phyloP scores from a whole-genome alignment of 2,329 filamentous ascomycete genomes.

The Colletotrichum lupini region DNA sequence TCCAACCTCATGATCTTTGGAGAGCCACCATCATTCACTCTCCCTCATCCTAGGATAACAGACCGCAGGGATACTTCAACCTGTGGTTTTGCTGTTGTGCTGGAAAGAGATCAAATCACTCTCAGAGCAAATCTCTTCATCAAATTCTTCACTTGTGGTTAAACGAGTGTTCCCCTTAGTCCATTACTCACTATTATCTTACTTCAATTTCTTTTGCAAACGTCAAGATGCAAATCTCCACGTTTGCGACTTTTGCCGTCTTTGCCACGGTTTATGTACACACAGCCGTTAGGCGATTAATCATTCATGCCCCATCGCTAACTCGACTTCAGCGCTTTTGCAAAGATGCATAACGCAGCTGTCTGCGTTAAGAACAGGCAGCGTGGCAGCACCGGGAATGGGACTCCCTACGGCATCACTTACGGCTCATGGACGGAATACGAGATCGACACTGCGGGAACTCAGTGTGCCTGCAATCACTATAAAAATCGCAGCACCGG shows the following conservation, averaged over 20 bases:
- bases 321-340: neutral
- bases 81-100: too few relatives aligned
- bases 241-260: neutral
- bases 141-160: too few relatives aligned
- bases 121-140: too few relatives aligned
- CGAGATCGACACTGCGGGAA: constrained; percentile 28
- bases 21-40: too few relatives aligned
- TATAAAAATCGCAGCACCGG: constrained; percentile 37
- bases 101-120: too few relatives aligned
- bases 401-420: constrained; percentile 22
- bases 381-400: constrained; percentile 11
- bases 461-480: constrained; percentile 34
- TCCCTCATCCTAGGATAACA: too few relatives aligned
- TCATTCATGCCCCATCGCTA: neutral
- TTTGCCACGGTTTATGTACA: constrained; percentile 9
- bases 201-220: neutral
- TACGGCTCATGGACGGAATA: constrained; percentile 27
- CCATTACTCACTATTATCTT: too few relatives aligned
- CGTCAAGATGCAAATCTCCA: constrained; percentile 6
- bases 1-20: too few relatives aligned
- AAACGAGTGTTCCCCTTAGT: too few relatives aligned
- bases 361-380: constrained; percentile 12
- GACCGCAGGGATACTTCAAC: too few relatives aligned
- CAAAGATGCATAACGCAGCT: constrained; percentile 23
- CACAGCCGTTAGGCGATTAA: accelerated